These are phyloP conservation scores for Ophiocordyceps camponoti-floridani DNA, from an alignment of 2,329 filamentous ascomycete genomes.

Conservation along the genomic window DNA sequence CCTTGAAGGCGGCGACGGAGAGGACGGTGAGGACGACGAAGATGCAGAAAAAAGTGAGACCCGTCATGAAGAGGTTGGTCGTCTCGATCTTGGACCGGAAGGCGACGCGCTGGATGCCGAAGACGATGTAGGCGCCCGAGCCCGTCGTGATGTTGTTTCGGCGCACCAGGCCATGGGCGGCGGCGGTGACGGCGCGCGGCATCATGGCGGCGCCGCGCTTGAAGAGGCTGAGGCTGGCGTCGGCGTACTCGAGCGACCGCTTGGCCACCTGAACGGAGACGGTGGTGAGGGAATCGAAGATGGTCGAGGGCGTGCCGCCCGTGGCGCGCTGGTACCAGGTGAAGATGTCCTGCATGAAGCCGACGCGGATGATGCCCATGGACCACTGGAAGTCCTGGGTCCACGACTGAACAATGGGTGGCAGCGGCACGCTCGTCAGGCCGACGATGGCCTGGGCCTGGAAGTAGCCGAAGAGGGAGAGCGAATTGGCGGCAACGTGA, in stretches of 20 bases:
- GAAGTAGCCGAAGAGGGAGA: constrained; percentile 91
- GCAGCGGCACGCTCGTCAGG: constrained; percentile 62
- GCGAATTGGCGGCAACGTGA: constrained; percentile 81
- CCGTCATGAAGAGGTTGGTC: constrained; percentile 88
- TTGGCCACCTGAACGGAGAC: constrained; percentile 76
- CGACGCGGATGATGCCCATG: constrained; percentile 81
- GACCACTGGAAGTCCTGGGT: constrained; percentile 98
- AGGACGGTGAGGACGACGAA: constrained; percentile 62
- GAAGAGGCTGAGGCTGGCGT: constrained; percentile 22
- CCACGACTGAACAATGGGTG: constrained; percentile 81
- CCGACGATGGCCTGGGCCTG: constrained; percentile 86
- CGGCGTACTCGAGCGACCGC: constrained; percentile 23
- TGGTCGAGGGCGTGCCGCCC: constrained; percentile 63
- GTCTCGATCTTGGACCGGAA: constrained; percentile 61
- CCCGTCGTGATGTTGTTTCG: constrained; percentile 34
- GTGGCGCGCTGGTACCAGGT: constrained; percentile 95
- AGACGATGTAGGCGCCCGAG: constrained; percentile 44
- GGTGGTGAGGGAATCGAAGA: constrained; percentile 55
- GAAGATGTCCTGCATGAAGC: constrained; percentile 75
- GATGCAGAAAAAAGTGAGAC: constrained; percentile 72
- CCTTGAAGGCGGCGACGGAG: constrained; percentile 64
- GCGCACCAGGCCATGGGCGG: constrained; percentile 24
- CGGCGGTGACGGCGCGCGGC: constrained; percentile 16
- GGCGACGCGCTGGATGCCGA: constrained; percentile 75
- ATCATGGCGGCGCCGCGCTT: constrained; percentile 37